Evolutionary conservation across 345 rosid genomes (phyloP).

Genomic region (Melaleuca quinquenervia): DNA sequence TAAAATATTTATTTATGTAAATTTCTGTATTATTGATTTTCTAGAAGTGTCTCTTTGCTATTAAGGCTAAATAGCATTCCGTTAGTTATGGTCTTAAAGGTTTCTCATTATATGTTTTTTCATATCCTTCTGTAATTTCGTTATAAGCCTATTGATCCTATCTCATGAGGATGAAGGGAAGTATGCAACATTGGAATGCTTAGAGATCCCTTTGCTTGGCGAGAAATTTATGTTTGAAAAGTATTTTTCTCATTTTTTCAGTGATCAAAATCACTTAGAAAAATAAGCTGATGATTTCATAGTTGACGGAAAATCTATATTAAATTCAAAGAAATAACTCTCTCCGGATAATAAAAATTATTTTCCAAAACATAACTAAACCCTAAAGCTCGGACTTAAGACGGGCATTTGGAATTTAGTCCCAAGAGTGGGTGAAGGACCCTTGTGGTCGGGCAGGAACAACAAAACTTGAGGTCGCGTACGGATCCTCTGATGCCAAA

Average conservation of each 20-base stretch:
- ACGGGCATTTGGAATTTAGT: too few species aligned
- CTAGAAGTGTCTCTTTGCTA: background rate
- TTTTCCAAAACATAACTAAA: background rate
- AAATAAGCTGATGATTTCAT: background rate
- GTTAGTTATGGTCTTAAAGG: background rate
- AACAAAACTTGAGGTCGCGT: too few species aligned
- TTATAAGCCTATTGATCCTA: background rate
- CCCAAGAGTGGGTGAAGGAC: background rate
- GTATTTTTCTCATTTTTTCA: background rate
- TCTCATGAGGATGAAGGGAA: background rate
- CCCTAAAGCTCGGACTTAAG: fast-evolving
- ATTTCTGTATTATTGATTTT: background rate
- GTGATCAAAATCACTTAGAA: background rate
- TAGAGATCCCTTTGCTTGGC: background rate
- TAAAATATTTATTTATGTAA: background rate
- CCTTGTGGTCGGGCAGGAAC: background rate
- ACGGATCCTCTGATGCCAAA: too few species aligned
- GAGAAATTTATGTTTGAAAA: background rate
- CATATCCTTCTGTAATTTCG: background rate
- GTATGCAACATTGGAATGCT: background rate
- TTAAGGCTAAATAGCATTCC: background rate
- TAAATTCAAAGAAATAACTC: background rate
- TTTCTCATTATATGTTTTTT: background rate
- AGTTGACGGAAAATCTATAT: background rate
- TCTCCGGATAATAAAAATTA: background rate